Evolutionary conservation across 2,329 filamentous ascomycete species (phyloP).

Genomic region (Neocucurbitaria cava): DNA sequence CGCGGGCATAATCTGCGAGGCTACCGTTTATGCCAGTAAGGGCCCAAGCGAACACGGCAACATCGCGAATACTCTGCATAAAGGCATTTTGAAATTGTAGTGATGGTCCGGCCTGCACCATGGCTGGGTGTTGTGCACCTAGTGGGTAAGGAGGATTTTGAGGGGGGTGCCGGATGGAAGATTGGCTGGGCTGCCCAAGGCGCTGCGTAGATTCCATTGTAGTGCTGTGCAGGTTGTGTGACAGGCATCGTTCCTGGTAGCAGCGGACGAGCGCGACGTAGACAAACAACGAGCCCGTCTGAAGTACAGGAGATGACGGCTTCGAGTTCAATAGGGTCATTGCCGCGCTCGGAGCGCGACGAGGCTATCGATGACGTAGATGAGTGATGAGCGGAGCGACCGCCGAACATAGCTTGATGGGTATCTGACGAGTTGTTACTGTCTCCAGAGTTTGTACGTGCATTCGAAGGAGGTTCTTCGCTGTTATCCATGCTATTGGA

Average conservation of each 20-base stretch:
- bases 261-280: constrained; percentile 75
- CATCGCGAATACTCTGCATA: constrained; percentile 81
- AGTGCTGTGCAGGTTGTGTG: constrained; percentile 29
- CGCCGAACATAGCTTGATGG: constrained; percentile 34
- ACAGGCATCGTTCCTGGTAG: constrained; percentile 58
- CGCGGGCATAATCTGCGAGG: constrained; percentile 68
- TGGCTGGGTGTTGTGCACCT: constrained; percentile 46
- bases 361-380: constrained; percentile 37
- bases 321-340: constrained; percentile 73
- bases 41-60: constrained; percentile 88
- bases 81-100: constrained; percentile 61
- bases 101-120: constrained; percentile 59
- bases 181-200: constrained; percentile 78
- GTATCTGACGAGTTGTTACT: constrained; percentile 52
- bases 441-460: constrained; percentile 55
- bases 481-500: constrained; percentile 24
- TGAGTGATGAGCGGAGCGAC: constrained; percentile 34
- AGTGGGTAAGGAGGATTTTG: constrained; percentile 46
- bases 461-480: constrained; percentile 25
- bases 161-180: constrained; percentile 49
- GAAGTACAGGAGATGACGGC: constrained; percentile 92
- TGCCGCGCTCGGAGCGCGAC: constrained; percentile 29
- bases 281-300: constrained; percentile 82
- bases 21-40: constrained; percentile 81
- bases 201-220: constrained; percentile 73